phyloP scores from a whole-genome alignment of 768 basidiomycete species.

The Lactarius akahatsu region DNA sequence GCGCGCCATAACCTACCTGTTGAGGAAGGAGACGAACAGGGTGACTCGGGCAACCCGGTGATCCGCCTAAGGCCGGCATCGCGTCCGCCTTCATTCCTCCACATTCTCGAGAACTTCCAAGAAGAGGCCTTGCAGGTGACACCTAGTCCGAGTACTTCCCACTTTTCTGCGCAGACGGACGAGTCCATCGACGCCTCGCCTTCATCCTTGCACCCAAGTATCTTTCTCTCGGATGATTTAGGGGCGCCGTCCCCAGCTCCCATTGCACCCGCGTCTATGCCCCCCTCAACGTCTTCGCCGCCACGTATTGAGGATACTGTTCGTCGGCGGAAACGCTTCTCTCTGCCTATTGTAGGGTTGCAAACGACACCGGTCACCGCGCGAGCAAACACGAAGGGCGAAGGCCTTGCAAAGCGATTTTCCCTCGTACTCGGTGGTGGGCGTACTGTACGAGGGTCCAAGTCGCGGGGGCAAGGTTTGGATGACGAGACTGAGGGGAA shows the following conservation, averaged over 20 bases:
- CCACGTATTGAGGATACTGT: slow-evolving; percentile 57
- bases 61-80: slow-evolving; percentile 37
- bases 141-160: slow-evolving; percentile 34
- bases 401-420: slow-evolving; percentile 50
- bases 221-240: slow-evolving; percentile 24
- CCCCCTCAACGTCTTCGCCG: slow-evolving; percentile 15
- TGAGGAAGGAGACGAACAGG: slow-evolving; percentile 16
- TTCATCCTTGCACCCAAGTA: slow-evolving; percentile 29
- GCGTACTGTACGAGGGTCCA: slow-evolving; percentile 17
- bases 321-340: slow-evolving; percentile 66
- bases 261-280: not conserved
- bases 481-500: slow-evolving; percentile 24
- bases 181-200: slow-evolving; percentile 29
- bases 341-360: slow-evolving; percentile 72
- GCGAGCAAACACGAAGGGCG: slow-evolving; percentile 42
- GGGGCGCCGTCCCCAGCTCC: slow-evolving; percentile 1
- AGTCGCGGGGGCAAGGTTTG: slow-evolving; percentile 3
- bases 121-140: slow-evolving; percentile 21
- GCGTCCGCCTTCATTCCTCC: slow-evolving; percentile 63
- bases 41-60: slow-evolving; percentile 26
- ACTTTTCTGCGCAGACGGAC: slow-evolving; percentile 33
- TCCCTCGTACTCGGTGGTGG: slow-evolving; percentile 55
- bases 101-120: slow-evolving; percentile 64
- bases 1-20: slow-evolving; percentile 9
- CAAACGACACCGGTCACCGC: slow-evolving; percentile 72